Conservation (phyloP, 2,329 filamentous ascomycete genomes). For the Sphaceloma murrayae region DNA sequence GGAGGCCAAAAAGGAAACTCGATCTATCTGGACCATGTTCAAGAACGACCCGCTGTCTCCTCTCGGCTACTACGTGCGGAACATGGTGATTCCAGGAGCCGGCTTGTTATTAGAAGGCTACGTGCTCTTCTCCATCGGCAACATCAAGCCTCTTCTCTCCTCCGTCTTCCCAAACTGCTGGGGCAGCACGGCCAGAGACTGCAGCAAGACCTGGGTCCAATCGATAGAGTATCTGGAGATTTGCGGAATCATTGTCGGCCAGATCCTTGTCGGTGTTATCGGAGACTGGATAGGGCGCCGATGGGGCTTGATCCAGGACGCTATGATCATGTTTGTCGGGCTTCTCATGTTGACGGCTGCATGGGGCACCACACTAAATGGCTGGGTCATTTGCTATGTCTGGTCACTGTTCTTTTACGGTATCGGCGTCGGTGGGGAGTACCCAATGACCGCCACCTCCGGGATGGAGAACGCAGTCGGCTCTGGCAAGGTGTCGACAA, state of each 20-base stretch:
- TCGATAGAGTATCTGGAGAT: slow-evolving; percentile 88
- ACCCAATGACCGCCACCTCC: slow-evolving; percentile 91
- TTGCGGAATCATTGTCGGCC: slow-evolving; percentile 87
- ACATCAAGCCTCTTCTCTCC: slow-evolving; percentile 72
- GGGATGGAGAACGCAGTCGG: slow-evolving; percentile 86
- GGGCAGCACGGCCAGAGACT: slow-evolving; percentile 49
- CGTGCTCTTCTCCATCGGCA: slow-evolving; percentile 93
- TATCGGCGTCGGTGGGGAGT: slow-evolving; percentile 68
- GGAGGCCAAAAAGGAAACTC: slow-evolving; percentile 60
- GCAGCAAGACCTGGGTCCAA: slow-evolving; percentile 69
- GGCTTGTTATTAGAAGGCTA: slow-evolving; percentile 89
- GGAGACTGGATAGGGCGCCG: slow-evolving; percentile 79
- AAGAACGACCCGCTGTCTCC: slow-evolving; percentile 80
- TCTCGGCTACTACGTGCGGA: slow-evolving; percentile 75
- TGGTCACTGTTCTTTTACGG: slow-evolving; percentile 92
- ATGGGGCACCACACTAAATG: slow-evolving; percentile 76
- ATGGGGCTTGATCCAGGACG: slow-evolving; percentile 93
- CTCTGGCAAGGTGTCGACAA: slow-evolving; percentile 78
- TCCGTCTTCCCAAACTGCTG: slow-evolving; percentile 72
- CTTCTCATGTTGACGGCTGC: slow-evolving; percentile 83
- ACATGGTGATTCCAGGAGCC: slow-evolving; percentile 85
- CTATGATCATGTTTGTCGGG: slow-evolving; percentile 86
- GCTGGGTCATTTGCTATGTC: slow-evolving; percentile 95
- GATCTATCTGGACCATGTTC: slow-evolving; percentile 62
- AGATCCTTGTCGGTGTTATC: slow-evolving; percentile 74